Conservation (phyloP, 441 rosid genomes). For the Eruca vesicaria region DNA sequence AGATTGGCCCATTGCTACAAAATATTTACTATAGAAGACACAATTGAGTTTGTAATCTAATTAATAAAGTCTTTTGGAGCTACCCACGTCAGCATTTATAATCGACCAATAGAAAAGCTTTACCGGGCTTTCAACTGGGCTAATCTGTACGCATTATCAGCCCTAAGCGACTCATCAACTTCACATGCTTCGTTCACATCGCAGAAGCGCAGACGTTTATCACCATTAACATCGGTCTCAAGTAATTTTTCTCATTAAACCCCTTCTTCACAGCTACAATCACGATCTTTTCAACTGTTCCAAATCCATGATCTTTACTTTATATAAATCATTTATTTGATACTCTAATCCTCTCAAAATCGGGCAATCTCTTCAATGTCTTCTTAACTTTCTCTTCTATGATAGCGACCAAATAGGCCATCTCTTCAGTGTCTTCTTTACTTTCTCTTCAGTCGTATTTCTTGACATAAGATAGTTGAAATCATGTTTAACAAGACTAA, state of each 20-base stretch:
- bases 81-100: too few species aligned
- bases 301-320: background rate
- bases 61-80: too few species aligned
- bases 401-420: background rate
- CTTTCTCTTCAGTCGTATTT: background rate
- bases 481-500: background rate
- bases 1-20: too few species aligned
- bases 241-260: background rate
- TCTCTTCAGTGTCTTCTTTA: background rate
- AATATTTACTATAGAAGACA: too few species aligned
- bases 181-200: background rate
- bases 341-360: background rate
- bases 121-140: too few species aligned
- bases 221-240: background rate
- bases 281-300: background rate
- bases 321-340: background rate
- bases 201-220: background rate
- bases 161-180: background rate
- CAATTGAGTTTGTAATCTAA: too few species aligned
- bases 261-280: background rate
- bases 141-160: too few species aligned
- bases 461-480: background rate
- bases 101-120: background rate
- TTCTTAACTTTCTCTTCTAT: background rate
- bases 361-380: background rate